Evolutionary conservation across 306 rosid genomes (phyloP).

Genomic region (Mimosa bimucronata): DNA sequence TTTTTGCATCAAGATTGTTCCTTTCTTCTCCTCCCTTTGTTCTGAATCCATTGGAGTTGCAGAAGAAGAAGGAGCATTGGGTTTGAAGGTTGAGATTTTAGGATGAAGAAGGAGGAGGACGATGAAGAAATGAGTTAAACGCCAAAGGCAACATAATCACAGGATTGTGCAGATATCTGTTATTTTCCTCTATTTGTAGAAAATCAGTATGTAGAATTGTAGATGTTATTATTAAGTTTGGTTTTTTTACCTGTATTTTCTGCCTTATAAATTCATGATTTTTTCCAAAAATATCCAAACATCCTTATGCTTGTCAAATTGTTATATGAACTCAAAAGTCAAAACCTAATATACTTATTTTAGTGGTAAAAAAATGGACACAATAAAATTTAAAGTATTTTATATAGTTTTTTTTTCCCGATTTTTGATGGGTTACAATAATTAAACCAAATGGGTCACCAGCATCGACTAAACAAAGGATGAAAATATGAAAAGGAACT

Average conservation of each 20-base stretch:
- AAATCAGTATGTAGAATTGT: not conserved
- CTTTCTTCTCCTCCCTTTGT: constrained; percentile 72
- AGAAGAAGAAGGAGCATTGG: not conserved
- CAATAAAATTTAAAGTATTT: no score
- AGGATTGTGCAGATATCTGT: not conserved
- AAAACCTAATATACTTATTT: no score
- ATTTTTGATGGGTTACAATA: no score
- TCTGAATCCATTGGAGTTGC: not conserved
- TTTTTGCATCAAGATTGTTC: constrained; percentile 71
- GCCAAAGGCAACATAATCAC: not conserved
- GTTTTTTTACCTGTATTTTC: not conserved
- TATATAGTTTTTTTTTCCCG: no score
- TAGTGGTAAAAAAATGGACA: no score
- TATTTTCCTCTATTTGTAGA: not conserved
- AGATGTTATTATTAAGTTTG: not conserved
- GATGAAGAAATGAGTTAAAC: not conserved
- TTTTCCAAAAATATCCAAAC: no score
- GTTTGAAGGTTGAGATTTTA: not conserved
- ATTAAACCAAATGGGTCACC: no score
- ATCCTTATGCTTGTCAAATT: no score
- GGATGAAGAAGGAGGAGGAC: not conserved
- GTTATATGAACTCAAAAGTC: no score
- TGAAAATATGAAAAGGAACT: no score
- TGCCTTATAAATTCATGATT: not conserved
- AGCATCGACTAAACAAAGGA: no score